Evolutionary conservation across 371 early-diverging fungal species (phyloP), one percentile per base, ranked within the genome.

Genomic region (Quaeritorhiza haematococci): DNA sequence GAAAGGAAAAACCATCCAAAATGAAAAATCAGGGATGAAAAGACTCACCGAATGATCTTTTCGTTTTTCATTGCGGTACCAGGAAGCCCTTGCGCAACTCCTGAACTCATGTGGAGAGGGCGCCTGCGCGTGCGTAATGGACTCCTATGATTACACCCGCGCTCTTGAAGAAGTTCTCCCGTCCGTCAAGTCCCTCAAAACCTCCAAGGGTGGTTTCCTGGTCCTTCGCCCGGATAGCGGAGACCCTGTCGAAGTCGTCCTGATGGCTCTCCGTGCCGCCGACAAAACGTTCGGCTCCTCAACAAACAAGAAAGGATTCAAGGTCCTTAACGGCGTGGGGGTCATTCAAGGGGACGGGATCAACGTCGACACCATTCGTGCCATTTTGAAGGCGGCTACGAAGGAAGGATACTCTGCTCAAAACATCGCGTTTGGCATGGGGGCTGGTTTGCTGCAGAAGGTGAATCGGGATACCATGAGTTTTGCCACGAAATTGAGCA

Each of bases 281-380:
- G 91, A 90, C 27, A 68, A 66, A 47, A 80, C 85, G 4, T 90
- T 92, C 72, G 90, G 90, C 0, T 35, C 59, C 21, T 63, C 63
- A 10, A 45, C 74, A 30, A 92, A 92, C 68, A 38, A 48, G 24
- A 88, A 87, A 62, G 91, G 90, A 0, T 92, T 65, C 82, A 87
- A 84, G 19, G 34, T 5, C 2, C 29, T 66, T 1, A 54, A 57
- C 15, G 68, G 68, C 13, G 66, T 59, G 33, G 74, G 83, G 44
- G 85, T 92, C 27, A 87, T 92, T 56, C 91, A 92, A 61, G 91
- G 92, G 41, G 92, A 92, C 58, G 90, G 86, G 19, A 80, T 92
- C 28, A 80, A 68, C n/a, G 65, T 71, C 32, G 38, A 55, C 1
- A 63, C 74, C 2, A 56, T 90, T 27, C 45, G 52, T 8, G 43